Percentiles rank a stretch among this genome's conserved stretches.
Conservation (phyloP, 495 filamentous ascomycete species). For the Daldinia concentrica region DNA sequence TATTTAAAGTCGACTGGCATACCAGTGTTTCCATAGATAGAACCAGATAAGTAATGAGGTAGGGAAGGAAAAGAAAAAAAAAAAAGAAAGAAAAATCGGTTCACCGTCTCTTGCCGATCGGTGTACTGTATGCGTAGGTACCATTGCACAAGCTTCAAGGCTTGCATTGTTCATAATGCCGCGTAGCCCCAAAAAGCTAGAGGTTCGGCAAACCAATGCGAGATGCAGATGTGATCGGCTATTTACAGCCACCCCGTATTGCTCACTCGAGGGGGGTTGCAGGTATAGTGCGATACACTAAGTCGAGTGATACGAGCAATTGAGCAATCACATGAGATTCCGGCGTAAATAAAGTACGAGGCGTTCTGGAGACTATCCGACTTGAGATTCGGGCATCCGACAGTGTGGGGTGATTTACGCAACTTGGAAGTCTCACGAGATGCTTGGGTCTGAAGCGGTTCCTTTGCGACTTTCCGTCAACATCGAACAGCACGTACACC, state of each 20-base stretch:
- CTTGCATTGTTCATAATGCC: slow-evolving; percentile 5
- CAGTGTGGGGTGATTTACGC: slow-evolving; percentile 38
- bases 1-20: background rate
- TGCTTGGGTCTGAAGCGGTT: slow-evolving; percentile 26
- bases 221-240: slow-evolving; percentile 39
- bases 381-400: slow-evolving; percentile 37
- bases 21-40: background rate
- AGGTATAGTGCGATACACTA: slow-evolving; percentile 33
- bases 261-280: slow-evolving; percentile 23
- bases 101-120: slow-evolving; percentile 1
- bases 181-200: slow-evolving; percentile 14
- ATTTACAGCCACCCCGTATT: slow-evolving; percentile 42
- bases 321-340: slow-evolving; percentile 40
- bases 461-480: slow-evolving; percentile 30
- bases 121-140: background rate
- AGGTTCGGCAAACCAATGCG: slow-evolving; percentile 36
- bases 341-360: slow-evolving; percentile 40
- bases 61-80: background rate
- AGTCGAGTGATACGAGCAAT: slow-evolving; percentile 44
- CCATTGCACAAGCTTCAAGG: background rate
- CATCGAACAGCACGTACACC: slow-evolving; percentile 11
- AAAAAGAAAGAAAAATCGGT: background rate
- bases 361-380: slow-evolving; percentile 29
- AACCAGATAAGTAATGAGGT: background rate
- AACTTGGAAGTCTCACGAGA: slow-evolving; percentile 34